phyloP scores from a whole-genome alignment of 2,329 filamentous ascomycete genomes.

The Microdochium paspali region DNA sequence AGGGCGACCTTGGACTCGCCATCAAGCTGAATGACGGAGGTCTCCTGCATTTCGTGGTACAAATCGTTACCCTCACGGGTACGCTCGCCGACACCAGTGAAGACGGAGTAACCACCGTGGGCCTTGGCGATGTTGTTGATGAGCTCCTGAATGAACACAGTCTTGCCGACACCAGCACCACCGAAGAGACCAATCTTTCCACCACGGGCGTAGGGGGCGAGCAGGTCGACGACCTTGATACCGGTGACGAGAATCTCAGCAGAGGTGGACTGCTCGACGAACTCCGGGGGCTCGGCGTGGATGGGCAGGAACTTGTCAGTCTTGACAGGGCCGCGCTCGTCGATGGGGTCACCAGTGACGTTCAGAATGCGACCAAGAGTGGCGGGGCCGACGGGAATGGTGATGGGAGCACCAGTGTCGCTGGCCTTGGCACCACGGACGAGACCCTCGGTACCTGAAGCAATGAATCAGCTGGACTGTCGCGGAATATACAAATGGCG shows the following conservation, averaged over 20 bases:
- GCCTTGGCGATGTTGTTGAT: slow-evolving; percentile 99
- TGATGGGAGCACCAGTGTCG: slow-evolving; percentile 93
- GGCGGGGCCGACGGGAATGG: slow-evolving; percentile 85
- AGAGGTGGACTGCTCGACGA: slow-evolving; percentile 90
- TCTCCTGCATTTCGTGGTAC: slow-evolving; percentile 99
- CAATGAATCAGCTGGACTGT: slow-evolving; percentile 13
- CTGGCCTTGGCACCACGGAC: slow-evolving; percentile 77
- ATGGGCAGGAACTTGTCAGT: slow-evolving; percentile 78
- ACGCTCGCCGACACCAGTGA: slow-evolving; percentile 99
- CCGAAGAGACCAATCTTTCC: slow-evolving; percentile 99
- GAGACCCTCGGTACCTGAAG: slow-evolving; percentile 93
- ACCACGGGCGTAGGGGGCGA: slow-evolving; percentile 99
- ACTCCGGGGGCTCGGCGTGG: slow-evolving; percentile 86
- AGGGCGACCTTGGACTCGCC: slow-evolving; percentile 99
- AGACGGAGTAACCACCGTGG: slow-evolving; percentile 99
- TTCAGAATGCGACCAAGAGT: slow-evolving; percentile 99
- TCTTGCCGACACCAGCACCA: slow-evolving; percentile 99
- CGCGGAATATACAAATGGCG: slow-evolving; percentile 9
- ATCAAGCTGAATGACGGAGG: slow-evolving; percentile 97
- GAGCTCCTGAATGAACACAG: slow-evolving; percentile 99
- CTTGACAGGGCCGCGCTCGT: slow-evolving; percentile 98
- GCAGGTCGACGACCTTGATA: slow-evolving; percentile 99
- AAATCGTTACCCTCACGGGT: slow-evolving; percentile 99
- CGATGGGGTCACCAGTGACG: slow-evolving; percentile 99
- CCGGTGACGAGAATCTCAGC: slow-evolving; percentile 96